A percentile compares a stretch with the other conserved stretches of the same genome.
Conservation (phyloP, 2,329 filamentous ascomycete species). For the Aphanoascus verrucosus region DNA sequence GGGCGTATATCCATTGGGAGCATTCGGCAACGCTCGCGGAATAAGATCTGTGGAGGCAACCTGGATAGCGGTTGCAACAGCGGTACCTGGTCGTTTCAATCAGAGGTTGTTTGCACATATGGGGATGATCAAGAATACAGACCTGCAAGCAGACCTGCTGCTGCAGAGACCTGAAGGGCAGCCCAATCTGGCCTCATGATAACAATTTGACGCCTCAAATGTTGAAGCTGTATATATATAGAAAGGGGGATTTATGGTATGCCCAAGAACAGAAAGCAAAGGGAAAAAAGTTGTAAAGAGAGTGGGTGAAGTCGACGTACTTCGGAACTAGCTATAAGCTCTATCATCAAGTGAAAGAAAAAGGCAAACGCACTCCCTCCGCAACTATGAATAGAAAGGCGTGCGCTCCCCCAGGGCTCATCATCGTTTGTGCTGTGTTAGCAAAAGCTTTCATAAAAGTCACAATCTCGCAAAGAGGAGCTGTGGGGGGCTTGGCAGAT, state of each 20-base stretch:
- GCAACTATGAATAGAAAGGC: too few species aligned
- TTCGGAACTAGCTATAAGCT: too few species aligned
- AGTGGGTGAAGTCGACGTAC: too few species aligned
- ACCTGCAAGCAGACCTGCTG: slow-evolving; percentile 11
- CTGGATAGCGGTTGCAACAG: neutral
- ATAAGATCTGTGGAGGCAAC: slow-evolving; percentile 3
- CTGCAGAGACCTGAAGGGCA: neutral
- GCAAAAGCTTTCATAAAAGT: too few species aligned
- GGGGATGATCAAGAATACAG: neutral
- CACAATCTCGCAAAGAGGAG: too few species aligned
- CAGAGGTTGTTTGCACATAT: neutral
- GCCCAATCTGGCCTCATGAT: slow-evolving; percentile 9
- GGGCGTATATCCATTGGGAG: slow-evolving; percentile 62
- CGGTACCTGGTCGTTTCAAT: neutral
- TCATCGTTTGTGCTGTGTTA: too few species aligned
- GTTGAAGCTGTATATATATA: neutral
- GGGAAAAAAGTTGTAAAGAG: neutral
- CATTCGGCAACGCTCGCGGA: slow-evolving; percentile 41
- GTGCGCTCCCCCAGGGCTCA: too few species aligned
- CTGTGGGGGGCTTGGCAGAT: too few species aligned
- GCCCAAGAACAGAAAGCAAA: neutral
- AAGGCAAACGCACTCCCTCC: too few species aligned
- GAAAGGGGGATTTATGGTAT: neutral
- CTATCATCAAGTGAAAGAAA: too few species aligned
- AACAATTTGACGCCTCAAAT: neutral